Conservation (phyloP, 208 protist species). For the Acanthamoeba castellanii region DNA sequence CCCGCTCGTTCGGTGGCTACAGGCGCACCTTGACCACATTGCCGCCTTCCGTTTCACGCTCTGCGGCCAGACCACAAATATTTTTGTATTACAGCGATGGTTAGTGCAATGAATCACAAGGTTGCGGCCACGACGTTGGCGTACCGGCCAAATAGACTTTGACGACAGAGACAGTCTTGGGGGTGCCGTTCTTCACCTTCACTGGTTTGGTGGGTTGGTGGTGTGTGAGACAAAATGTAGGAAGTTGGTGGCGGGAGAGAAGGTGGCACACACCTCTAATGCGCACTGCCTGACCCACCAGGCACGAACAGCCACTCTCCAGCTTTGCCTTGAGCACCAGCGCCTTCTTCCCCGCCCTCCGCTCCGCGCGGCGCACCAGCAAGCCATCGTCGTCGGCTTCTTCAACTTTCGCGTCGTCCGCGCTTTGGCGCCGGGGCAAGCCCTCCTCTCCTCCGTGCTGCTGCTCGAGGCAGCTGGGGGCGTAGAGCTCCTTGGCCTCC, state of each 20-base stretch:
- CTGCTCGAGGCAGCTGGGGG: neutral
- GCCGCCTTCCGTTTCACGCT: neutral
- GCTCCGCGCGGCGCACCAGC: neutral
- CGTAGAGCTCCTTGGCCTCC: slow-evolving; percentile 16
- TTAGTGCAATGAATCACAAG: neutral
- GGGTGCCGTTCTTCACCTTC: neutral
- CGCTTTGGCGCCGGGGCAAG: neutral
- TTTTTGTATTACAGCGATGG: neutral
- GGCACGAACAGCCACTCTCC: neutral
- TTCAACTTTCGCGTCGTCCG: neutral
- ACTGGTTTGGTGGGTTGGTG: neutral
- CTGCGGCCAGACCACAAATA: neutral
- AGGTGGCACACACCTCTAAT: neutral
- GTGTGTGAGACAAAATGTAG: neutral
- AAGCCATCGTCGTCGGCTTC: neutral
- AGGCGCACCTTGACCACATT: neutral
- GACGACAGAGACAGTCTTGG: neutral
- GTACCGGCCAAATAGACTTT: neutral
- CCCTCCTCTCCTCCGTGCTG: neutral
- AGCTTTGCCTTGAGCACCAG: slow-evolving; percentile 20
- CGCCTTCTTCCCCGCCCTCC: slow-evolving; percentile 14
- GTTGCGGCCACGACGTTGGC: neutral
- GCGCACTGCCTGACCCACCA: neutral
- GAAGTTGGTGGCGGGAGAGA: neutral
- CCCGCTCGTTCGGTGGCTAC: no score